Conservation (phyloP, 495 filamentous ascomycete species). For the Trichoderma reesei region DNA sequence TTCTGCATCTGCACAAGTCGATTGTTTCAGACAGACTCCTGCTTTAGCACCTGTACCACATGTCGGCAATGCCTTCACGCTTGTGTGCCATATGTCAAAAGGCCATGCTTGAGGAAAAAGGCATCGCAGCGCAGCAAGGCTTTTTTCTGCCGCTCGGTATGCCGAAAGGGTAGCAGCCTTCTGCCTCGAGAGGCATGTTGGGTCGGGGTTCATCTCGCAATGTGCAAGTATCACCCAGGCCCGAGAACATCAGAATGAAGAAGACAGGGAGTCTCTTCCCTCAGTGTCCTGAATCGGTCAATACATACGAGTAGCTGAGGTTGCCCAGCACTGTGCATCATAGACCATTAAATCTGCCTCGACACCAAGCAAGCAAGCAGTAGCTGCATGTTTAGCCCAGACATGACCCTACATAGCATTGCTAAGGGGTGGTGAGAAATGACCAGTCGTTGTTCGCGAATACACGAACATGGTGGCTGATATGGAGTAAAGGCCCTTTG, state of each 20-base stretch:
- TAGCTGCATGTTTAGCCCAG: slow-evolving; percentile 4
- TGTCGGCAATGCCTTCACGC: background rate
- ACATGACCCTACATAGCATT: slow-evolving; percentile 10
- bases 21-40: background rate
- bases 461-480: background rate
- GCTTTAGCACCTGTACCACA: background rate
- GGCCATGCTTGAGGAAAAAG: background rate
- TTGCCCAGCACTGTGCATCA: background rate
- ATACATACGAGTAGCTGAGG: background rate
- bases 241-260: background rate
- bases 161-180: background rate
- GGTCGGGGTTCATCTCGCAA: background rate
- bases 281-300: background rate
- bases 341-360: background rate
- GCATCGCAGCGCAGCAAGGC: background rate
- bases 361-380: background rate
- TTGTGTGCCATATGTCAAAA: background rate
- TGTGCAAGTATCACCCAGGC: background rate
- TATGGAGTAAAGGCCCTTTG: background rate
- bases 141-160: background rate
- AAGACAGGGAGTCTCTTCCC: background rate
- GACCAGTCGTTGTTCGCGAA: background rate
- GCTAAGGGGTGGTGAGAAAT: background rate
- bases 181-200: background rate
- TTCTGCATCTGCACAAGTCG: background rate